phyloP scores from a whole-genome alignment of 495 filamentous ascomycete genomes.

The Hypoxylon perforatum region DNA sequence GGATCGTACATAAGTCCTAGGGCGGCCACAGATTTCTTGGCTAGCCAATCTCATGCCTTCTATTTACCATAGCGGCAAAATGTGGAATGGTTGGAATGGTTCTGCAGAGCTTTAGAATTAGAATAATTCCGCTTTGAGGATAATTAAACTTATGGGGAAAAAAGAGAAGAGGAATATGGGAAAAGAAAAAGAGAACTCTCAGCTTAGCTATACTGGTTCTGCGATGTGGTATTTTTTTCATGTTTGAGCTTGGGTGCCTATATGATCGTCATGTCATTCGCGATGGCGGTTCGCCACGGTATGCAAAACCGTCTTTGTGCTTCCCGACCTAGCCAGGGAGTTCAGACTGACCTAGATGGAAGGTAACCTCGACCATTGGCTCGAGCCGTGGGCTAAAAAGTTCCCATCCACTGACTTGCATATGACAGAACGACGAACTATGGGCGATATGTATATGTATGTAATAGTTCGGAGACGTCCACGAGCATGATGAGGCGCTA shows the following conservation, averaged over 20 bases:
- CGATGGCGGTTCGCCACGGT: slow-evolving; percentile 21
- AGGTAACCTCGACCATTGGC: slow-evolving; percentile 32
- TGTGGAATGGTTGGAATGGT: too few relatives aligned
- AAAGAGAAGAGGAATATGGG: too few relatives aligned
- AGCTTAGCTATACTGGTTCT: too few relatives aligned
- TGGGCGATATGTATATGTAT: background rate
- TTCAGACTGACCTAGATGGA: slow-evolving; percentile 38
- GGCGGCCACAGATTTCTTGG: slow-evolving; percentile 30
- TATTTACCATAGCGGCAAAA: slow-evolving; percentile 27
- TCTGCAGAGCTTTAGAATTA: too few relatives aligned
- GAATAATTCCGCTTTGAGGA: too few relatives aligned
- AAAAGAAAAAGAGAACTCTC: too few relatives aligned
- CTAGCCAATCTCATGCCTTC: slow-evolving; percentile 25
- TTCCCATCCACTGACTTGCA: slow-evolving; percentile 20
- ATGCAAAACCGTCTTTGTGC: slow-evolving; percentile 28
- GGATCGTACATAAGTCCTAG: slow-evolving; percentile 2
- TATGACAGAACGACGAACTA: background rate
- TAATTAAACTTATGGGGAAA: too few relatives aligned
- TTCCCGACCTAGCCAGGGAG: slow-evolving; percentile 14
- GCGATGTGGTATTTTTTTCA: too few relatives aligned
- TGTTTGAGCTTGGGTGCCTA: too few relatives aligned
- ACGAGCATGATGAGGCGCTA: slow-evolving; percentile 2
- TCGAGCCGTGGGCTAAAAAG: slow-evolving; percentile 15
- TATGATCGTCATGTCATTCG: too few relatives aligned
- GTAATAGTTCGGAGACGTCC: slow-evolving; percentile 3